Percentiles rank a stretch among this genome's conserved stretches.
These are phyloP conservation scores for Epichloe brachyelytri DNA, from an alignment of 2,329 filamentous ascomycete genomes.

Conservation along the genomic window DNA sequence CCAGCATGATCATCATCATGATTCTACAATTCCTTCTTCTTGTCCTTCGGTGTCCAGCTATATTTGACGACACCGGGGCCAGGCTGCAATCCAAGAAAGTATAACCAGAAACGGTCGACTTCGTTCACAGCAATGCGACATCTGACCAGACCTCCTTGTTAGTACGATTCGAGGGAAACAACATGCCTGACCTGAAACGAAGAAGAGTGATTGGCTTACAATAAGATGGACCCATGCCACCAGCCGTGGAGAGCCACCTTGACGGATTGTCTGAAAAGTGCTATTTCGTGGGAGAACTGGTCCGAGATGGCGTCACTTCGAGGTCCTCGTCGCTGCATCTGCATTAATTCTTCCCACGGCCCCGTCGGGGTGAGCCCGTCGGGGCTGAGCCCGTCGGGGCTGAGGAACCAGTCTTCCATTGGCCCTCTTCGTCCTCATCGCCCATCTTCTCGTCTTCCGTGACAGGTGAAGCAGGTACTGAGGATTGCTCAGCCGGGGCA, in stretches of 20 bases:
- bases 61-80: slow-evolving; percentile 2
- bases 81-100: slow-evolving; percentile 7
- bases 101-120: slow-evolving; percentile 3
- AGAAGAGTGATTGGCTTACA: slow-evolving; percentile 44
- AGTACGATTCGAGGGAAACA: background rate
- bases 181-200: no score
- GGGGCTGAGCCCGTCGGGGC: background rate
- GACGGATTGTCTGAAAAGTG: slow-evolving; percentile 47
- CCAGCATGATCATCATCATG: background rate
- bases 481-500: background rate
- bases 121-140: background rate
- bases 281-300: slow-evolving; percentile 49
- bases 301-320: slow-evolving; percentile 32
- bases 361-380: background rate
- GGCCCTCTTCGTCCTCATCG: slow-evolving; percentile 21
- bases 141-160: background rate
- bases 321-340: slow-evolving; percentile 18
- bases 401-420: background rate
- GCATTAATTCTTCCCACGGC: background rate
- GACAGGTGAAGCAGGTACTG: background rate
- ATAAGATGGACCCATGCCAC: slow-evolving; percentile 49
- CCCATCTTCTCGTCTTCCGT: slow-evolving; percentile 27
- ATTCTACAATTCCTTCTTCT: slow-evolving; percentile 3
- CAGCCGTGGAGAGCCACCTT: slow-evolving; percentile 59
- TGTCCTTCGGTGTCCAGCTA: slow-evolving; percentile 6